Base-by-base conservation (phyloP, 345 rosid genomes). In the Mercurialis annua region DNA sequence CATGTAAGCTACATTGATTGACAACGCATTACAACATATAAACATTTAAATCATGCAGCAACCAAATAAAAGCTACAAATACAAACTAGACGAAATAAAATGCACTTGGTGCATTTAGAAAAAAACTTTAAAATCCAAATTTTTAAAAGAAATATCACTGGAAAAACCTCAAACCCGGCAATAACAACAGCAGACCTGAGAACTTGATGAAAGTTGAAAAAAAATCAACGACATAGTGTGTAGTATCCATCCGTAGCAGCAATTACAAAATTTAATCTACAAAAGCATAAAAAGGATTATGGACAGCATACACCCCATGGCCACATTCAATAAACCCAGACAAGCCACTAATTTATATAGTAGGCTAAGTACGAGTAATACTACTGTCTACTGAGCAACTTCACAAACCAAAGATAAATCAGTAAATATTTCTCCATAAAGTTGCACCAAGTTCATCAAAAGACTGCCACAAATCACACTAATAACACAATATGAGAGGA, bases 371-470 rank as follows among this genome's bases (percentile, higher is more conserved):
- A 34, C 4, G 40, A n/a, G 40, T 36, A 36, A 36, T 36, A 18
- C 5, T n/a, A 33, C 20, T 15, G 7, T 15, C 29, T 56, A 56
- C 8, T 7, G 15, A 31, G 18, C 43, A 31, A 62, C 5, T 62
- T 65, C 50, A 34, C 44, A 50, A 31, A 20, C 29, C 55, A 33
- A 10, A 3, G 12, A 47, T 40, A 2, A 44, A 8, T 20, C 29
- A 42, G 0, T 38, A 51, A 23, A 17, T 2, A 36, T 0, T 9
- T 21, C 1, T 59, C 38, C 38, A 23, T 18, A 40, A 33, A 49
- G n/a, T 48, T 2, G 18, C 65, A 53, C 33, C 47, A 65, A 59
- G 18, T 49, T 18, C 66, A 30, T 31, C 27, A 17, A 51, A 62
- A 34, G 2, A 9, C 40, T 30, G 65, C 47, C 12, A 60, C 21